A percentile compares a stretch with the other conserved stretches of the same genome.
These are phyloP conservation scores for Galeopsis tetrahit DNA, from an alignment of 257 asterid genomes.

Conservation along the genomic window DNA sequence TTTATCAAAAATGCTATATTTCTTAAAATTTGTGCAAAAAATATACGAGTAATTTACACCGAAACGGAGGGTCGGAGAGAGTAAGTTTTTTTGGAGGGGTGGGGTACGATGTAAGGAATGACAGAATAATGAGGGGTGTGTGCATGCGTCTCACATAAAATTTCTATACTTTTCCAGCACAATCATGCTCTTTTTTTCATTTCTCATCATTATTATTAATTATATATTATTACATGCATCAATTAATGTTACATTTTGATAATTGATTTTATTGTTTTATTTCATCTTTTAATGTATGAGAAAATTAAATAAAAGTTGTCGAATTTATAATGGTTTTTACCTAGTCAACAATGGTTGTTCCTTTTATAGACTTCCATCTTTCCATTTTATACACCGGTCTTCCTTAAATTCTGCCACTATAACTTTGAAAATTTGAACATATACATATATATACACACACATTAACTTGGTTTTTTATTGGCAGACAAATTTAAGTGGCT, in stretches of 20 bases:
- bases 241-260: too few relatives aligned
- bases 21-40: too few relatives aligned
- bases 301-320: neutral
- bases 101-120: constrained; percentile 54
- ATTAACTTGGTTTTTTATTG: constrained; percentile 27
- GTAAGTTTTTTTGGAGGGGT: constrained; percentile 3
- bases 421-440: constrained; percentile 34
- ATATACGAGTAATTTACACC: too few relatives aligned
- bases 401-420: constrained; percentile 53
- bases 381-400: constrained; percentile 33
- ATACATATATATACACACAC: neutral
- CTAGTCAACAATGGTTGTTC: constrained; percentile 29
- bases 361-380: constrained; percentile 14
- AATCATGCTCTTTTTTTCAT: constrained; percentile 35
- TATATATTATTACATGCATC: too few relatives aligned
- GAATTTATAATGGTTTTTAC: neutral
- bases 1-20: too few relatives aligned
- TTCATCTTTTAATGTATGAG: too few relatives aligned
- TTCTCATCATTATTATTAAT: constrained; percentile 21
- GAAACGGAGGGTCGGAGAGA: too few relatives aligned
- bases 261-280: too few relatives aligned
- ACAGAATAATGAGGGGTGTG: constrained; percentile 50
- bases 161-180: constrained; percentile 34
- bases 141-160: constrained; percentile 61
- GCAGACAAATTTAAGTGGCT: constrained; percentile 48